Evolutionary conservation across 2,329 filamentous ascomycete species (phyloP).

Genomic region (Stachybotrys elegans): DNA sequence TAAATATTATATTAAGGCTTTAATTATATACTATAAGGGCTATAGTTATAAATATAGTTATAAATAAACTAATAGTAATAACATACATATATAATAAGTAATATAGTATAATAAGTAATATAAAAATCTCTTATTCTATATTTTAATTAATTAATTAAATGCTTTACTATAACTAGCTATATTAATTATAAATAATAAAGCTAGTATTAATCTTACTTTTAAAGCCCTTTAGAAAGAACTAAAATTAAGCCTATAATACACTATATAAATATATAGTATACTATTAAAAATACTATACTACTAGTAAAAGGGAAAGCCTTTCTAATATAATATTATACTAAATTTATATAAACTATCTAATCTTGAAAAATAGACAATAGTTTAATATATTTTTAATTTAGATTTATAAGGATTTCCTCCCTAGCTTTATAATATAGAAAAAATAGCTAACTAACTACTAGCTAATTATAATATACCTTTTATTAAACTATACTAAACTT

Average conservation of each 20-base stretch:
- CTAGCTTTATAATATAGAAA: not conserved
- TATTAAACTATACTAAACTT: not conserved
- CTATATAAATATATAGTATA: conserved; percentile 1
- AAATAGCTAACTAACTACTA: not conserved
- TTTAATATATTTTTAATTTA: not conserved
- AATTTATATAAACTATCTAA: not conserved
- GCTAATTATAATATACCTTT: not conserved
- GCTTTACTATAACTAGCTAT: not conserved
- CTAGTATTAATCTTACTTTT: not conserved
- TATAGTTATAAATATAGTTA: too few species aligned
- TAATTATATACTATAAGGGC: too few species aligned
- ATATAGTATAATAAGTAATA: conserved; percentile 4
- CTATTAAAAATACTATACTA: too few species aligned
- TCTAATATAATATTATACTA: not conserved
- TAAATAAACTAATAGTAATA: too few species aligned
- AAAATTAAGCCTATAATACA: not conserved
- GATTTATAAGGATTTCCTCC: not conserved
- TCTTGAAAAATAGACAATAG: not conserved
- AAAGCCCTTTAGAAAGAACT: not conserved
- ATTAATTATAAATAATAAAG: not conserved
- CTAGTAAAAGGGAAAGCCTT: too few species aligned
- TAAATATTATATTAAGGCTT: too few species aligned
- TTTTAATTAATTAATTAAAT: not conserved
- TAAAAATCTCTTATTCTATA: not conserved
- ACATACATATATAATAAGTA: not conserved